Evolutionary conservation across 2,329 filamentous ascomycete species (phyloP).

Genomic region (Colletotrichum musicola): DNA sequence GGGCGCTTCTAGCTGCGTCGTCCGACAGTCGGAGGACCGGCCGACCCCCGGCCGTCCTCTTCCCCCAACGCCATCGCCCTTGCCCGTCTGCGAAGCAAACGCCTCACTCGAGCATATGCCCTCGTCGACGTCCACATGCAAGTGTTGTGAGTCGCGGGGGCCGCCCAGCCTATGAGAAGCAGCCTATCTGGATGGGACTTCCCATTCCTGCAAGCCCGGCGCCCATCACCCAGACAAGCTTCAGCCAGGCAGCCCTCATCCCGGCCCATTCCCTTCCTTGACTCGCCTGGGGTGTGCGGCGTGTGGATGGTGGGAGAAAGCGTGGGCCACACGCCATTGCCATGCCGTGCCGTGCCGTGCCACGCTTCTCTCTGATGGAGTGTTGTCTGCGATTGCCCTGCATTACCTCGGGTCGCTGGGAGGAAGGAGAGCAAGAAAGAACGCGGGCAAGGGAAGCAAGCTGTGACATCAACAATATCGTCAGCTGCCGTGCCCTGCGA

Average conservation of each 20-base stretch:
- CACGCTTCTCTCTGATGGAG: background rate
- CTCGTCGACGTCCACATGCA: conserved; percentile 34
- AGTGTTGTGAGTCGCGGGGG: conserved; percentile 9
- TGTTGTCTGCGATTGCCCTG: conserved; percentile 1
- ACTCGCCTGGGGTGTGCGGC: conserved; percentile 13
- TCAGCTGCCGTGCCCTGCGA: conserved; percentile 10
- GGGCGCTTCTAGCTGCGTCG: conserved; percentile 34
- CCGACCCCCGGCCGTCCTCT: background rate
- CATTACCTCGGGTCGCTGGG: conserved; percentile 30
- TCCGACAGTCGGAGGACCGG: conserved; percentile 25
- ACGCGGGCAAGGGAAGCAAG: background rate
- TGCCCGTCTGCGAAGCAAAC: background rate
- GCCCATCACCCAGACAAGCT: conserved; percentile 31
- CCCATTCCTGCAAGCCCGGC: conserved; percentile 17
- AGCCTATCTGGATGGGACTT: background rate
- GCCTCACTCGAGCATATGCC: background rate
- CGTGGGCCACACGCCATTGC: conserved; percentile 16
- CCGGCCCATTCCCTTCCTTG: conserved; percentile 24
- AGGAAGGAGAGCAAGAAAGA: background rate
- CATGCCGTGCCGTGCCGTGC: background rate
- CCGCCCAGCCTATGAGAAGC: background rate
- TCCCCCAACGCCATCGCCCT: background rate
- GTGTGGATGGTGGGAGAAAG: background rate
- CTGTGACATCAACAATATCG: conserved; percentile 25
- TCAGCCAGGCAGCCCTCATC: conserved; percentile 32